A percentile compares a stretch with the other conserved stretches of the same genome.
These are phyloP conservation scores for Trichoderma lentiforme DNA, from an alignment of 2,329 filamentous ascomycete species.

Conservation along the genomic window DNA sequence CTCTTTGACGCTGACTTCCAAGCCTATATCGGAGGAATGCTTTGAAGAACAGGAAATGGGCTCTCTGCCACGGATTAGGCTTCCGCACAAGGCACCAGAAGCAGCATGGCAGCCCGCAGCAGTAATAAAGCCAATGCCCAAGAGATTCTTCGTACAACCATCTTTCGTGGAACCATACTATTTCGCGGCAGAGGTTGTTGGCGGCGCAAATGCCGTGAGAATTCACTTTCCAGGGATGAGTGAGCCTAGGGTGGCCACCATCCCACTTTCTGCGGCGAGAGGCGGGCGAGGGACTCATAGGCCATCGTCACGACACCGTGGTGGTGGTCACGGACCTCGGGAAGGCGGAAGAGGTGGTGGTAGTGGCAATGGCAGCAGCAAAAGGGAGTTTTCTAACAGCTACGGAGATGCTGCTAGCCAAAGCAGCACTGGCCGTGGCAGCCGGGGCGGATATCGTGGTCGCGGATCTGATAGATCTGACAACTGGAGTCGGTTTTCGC, in stretches of 20 bases:
- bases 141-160: slow-evolving; percentile 45
- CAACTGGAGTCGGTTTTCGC: slow-evolving; percentile 38
- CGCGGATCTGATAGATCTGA: slow-evolving; percentile 41
- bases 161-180: slow-evolving; percentile 35
- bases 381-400: slow-evolving; percentile 33
- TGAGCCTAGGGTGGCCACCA: slow-evolving; percentile 36
- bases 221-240: slow-evolving; percentile 43
- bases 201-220: slow-evolving; percentile 36
- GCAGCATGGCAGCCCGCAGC: slow-evolving; percentile 60
- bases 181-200: slow-evolving; percentile 33
- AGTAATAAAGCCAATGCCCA: slow-evolving; percentile 52
- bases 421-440: slow-evolving; percentile 29
- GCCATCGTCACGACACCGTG: slow-evolving; percentile 31
- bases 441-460: slow-evolving; percentile 40
- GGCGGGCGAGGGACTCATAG: slow-evolving; percentile 29
- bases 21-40: slow-evolving; percentile 72
- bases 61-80: slow-evolving; percentile 65
- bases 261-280: slow-evolving; percentile 36
- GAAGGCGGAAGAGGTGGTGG: slow-evolving; percentile 24
- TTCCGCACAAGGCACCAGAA: slow-evolving; percentile 62
- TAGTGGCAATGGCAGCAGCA: slow-evolving; percentile 31
- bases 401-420: slow-evolving; percentile 23
- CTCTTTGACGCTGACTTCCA: slow-evolving; percentile 51
- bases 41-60: slow-evolving; percentile 81
- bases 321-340: slow-evolving; percentile 29